These are phyloP conservation scores for Sphagnum contortum DNA, from an alignment of 225 moss, liverwort and hornwort species.

Conservation along the genomic window DNA sequence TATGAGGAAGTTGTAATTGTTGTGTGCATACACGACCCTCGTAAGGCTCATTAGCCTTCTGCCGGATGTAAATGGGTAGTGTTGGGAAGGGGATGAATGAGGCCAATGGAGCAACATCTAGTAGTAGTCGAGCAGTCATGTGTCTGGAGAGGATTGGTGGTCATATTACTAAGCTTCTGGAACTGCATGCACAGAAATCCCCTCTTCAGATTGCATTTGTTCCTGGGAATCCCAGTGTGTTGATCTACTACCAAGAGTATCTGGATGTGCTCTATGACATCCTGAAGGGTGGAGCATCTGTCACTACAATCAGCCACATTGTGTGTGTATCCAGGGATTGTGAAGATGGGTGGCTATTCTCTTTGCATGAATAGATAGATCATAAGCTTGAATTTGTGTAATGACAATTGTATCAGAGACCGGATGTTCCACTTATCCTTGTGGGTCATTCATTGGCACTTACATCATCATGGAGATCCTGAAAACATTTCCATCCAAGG, in stretches of 20 bases:
- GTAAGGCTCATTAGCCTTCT: too few relatives aligned
- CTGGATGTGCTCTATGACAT: constrained; percentile 32
- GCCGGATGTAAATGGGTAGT: too few relatives aligned
- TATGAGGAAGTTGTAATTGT: too few relatives aligned
- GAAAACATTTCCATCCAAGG: constrained; percentile 37
- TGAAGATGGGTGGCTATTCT: constrained; percentile 36
- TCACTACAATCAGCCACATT: constrained; percentile 55
- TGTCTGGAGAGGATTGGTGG: constrained; percentile 6
- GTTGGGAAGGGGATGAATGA: too few relatives aligned
- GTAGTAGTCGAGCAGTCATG: too few relatives aligned
- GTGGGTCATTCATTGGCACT: constrained; percentile 54
- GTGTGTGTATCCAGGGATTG: constrained; percentile 33
- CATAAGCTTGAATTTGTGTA: constrained; percentile 51
- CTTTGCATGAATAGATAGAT: constrained; percentile 45
- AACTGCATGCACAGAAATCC: constrained; percentile 24
- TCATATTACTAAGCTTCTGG: constrained; percentile 47
- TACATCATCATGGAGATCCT: constrained; percentile 43
- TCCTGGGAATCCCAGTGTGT: constrained; percentile 57
- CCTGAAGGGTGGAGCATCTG: constrained; percentile 39
- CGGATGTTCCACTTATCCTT: constrained; percentile 38
- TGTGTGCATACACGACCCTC: too few relatives aligned
- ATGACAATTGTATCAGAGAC: constrained; percentile 22
- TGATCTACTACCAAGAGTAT: constrained; percentile 50
- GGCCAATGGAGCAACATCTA: too few relatives aligned
- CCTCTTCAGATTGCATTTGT: constrained; percentile 35